phyloP scores from a whole-genome alignment of 108 stramenopile genomes.

The Fragilaria crotonensis region DNA sequence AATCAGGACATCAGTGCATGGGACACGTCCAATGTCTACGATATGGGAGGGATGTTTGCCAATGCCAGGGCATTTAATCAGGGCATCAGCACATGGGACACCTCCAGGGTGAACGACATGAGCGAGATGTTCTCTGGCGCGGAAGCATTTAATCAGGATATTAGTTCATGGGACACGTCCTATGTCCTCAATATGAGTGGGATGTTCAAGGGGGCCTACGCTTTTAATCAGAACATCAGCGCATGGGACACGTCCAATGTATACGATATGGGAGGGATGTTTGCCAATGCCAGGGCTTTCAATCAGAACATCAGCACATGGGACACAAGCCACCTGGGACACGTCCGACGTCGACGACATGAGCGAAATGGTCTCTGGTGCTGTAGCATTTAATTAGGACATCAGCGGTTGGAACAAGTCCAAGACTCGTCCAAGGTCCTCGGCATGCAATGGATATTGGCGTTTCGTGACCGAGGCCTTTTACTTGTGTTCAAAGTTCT shows the following conservation, averaged over 20 bases:
- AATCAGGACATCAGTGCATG: constrained; percentile 22
- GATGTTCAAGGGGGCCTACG: constrained; percentile 12
- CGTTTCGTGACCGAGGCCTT: too few species aligned
- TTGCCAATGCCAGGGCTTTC: constrained; percentile 21
- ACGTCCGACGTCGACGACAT: constrained; percentile 18
- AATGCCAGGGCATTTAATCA: constrained; percentile 17
- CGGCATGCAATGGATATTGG: too few species aligned
- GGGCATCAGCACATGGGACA: constrained; percentile 24
- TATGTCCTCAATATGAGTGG: constrained; percentile 12
- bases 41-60: constrained; percentile 28
- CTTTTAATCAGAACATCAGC: constrained; percentile 13
- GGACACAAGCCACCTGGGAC: constrained; percentile 36
- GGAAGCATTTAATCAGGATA: background rate
- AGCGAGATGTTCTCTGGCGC: constrained; percentile 5
- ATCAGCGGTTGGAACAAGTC: constrained; percentile 21
- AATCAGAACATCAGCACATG: constrained; percentile 23
- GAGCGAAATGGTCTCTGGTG: constrained; percentile 22
- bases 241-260: constrained; percentile 25
- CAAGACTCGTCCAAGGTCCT: too few species aligned
- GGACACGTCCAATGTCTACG: constrained; percentile 22
- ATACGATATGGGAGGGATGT: constrained; percentile 22
- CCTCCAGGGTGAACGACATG: constrained; percentile 18
- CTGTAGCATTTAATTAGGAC: constrained; percentile 27
- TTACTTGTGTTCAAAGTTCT: too few species aligned
- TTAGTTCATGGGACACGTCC: constrained; percentile 11